A percentile compares a stretch with the other conserved stretches of the same genome.
These are phyloP conservation scores for Lachnellula willkommii DNA, from an alignment of 2,329 filamentous ascomycete species.

Conservation along the genomic window DNA sequence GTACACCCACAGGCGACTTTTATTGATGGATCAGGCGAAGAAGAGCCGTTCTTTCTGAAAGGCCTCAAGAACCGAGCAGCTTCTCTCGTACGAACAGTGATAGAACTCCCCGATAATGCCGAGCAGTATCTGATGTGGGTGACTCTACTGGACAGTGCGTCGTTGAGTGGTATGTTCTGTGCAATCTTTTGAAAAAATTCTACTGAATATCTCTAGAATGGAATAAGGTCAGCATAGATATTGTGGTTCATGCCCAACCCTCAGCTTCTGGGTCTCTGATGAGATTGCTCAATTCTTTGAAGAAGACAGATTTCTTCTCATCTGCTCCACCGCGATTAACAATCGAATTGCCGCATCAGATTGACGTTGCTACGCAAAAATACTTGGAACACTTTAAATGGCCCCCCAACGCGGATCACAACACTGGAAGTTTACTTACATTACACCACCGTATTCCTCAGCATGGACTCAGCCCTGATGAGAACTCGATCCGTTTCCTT, in stretches of 20 bases:
- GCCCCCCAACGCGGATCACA: constrained; percentile 47
- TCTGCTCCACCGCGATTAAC: constrained; percentile 68
- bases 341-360: constrained; percentile 69
- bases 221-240: constrained; percentile 73
- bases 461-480: constrained; percentile 55
- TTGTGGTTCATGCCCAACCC: constrained; percentile 71
- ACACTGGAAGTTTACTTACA: constrained; percentile 52
- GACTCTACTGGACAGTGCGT: constrained; percentile 66
- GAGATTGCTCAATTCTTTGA: constrained; percentile 70
- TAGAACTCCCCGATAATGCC: constrained; percentile 65
- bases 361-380: constrained; percentile 59
- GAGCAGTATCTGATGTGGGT: constrained; percentile 69
- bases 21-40: constrained; percentile 60
- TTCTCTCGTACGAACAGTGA: constrained; percentile 53
- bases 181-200: constrained; percentile 5
- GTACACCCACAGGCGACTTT: constrained; percentile 67
- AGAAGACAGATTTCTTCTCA: constrained; percentile 68
- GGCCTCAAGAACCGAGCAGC: constrained; percentile 53
- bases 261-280: constrained; percentile 69
- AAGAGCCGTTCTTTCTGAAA: constrained; percentile 63
- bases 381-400: constrained; percentile 63
- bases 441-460: constrained; percentile 69
- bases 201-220: constrained; percentile 50
- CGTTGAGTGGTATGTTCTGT: constrained; percentile 53
- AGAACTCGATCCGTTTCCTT: constrained; percentile 69